These are phyloP conservation scores for Ceratobasidium papillatum DNA, from an alignment of 1,284 basidiomycete species.

Conservation along the genomic window DNA sequence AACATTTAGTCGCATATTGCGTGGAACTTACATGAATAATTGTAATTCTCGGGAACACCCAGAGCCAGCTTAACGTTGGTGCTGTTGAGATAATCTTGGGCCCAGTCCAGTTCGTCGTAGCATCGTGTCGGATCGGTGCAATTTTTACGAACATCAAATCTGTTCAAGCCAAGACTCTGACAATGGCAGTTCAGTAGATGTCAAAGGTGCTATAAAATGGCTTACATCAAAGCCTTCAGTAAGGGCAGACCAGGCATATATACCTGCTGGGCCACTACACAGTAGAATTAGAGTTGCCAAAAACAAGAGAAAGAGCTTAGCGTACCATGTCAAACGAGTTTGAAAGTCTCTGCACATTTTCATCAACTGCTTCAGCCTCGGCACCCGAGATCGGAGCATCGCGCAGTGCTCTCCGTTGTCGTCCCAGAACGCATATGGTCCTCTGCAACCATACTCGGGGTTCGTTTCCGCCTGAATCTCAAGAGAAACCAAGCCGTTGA, in stretches of 20 bases:
- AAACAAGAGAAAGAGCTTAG: neutral
- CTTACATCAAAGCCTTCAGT: constrained; percentile 22
- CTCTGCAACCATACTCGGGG: constrained; percentile 31
- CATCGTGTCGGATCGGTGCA: neutral
- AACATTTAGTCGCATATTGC: too few relatives aligned
- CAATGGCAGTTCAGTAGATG: neutral
- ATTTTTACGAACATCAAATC: constrained; percentile 24
- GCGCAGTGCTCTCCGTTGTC: constrained; percentile 30
- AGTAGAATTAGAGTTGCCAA: too few relatives aligned
- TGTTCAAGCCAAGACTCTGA: constrained; percentile 3
- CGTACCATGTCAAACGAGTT: constrained; percentile 36
- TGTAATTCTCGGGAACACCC: constrained; percentile 8
- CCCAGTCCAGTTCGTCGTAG: constrained; percentile 26
- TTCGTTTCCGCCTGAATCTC: constrained; percentile 20
- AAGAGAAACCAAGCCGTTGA: constrained; percentile 16
- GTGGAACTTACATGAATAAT: constrained; percentile 11
- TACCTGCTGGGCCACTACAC: constrained; percentile 24
- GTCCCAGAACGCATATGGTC: constrained; percentile 36
- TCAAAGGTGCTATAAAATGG: neutral
- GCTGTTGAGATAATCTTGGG: constrained; percentile 20
- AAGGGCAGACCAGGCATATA: constrained; percentile 5
- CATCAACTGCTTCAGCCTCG: constrained; percentile 10
- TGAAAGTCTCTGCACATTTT: constrained; percentile 21
- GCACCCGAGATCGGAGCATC: constrained; percentile 28
- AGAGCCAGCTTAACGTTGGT: constrained; percentile 16